A percentile compares a stretch with the other conserved stretches of the same genome.
Evolutionary conservation across 2,329 filamentous ascomycete species (phyloP).

Genomic region (Pseudocercospora macadamiae): DNA sequence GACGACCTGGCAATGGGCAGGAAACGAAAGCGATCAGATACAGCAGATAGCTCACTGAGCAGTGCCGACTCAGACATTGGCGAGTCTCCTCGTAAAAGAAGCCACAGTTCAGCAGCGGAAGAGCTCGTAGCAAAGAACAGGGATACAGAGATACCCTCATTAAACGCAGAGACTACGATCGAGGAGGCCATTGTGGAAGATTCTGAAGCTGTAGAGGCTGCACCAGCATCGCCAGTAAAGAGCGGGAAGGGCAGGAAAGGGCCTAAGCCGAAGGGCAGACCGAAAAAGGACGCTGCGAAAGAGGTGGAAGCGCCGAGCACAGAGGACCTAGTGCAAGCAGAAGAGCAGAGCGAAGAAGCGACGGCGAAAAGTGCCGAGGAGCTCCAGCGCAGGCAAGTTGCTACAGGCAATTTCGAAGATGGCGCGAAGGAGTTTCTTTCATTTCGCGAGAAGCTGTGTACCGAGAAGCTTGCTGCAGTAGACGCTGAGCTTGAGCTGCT

Average conservation of each 20-base stretch:
- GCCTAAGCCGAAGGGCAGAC: slow-evolving; percentile 28
- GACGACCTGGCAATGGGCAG: slow-evolving; percentile 27
- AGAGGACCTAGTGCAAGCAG: slow-evolving; percentile 22
- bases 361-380: slow-evolving; percentile 57
- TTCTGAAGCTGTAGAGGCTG: slow-evolving; percentile 35
- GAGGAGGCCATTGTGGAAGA: slow-evolving; percentile 17
- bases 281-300: slow-evolving; percentile 36
- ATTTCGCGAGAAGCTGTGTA: slow-evolving; percentile 84
- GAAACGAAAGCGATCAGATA: slow-evolving; percentile 52
- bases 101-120: slow-evolving; percentile 27
- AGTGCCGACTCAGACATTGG: slow-evolving; percentile 40
- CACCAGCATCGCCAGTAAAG: slow-evolving; percentile 31
- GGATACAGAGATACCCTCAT: slow-evolving; percentile 36
- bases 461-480: slow-evolving; percentile 81
- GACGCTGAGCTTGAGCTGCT: slow-evolving; percentile 69
- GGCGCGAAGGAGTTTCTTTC: slow-evolving; percentile 89
- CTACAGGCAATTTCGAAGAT: slow-evolving; percentile 55
- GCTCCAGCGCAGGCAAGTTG: slow-evolving; percentile 44
- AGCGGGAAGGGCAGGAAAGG: slow-evolving; percentile 50
- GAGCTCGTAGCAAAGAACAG: slow-evolving; percentile 19
- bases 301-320: slow-evolving; percentile 24
- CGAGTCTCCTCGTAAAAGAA: slow-evolving; percentile 40
- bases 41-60: slow-evolving; percentile 43
- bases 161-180: not conserved
- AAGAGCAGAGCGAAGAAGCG: slow-evolving; percentile 33